Percentiles rank a stretch among this genome's conserved stretches.
phyloP scores from a whole-genome alignment of 164 flowering plant species.

The Tinospora cordifolia region DNA sequence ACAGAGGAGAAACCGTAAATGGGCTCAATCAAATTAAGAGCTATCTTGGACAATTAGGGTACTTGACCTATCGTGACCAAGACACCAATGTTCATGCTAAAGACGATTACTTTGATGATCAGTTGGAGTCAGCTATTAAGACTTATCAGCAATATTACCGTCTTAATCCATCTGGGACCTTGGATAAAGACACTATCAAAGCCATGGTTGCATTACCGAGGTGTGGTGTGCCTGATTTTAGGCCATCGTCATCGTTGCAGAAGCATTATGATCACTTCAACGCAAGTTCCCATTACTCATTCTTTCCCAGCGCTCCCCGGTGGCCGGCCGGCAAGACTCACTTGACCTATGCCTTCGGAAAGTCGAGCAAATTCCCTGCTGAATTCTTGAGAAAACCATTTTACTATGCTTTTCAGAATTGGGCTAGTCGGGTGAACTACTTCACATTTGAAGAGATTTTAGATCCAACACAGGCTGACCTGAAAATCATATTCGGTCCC shows the following conservation, averaged over 20 bases:
- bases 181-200: neutral
- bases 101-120: conserved; percentile 3
- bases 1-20: conserved; percentile 9
- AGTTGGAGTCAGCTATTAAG: conserved; percentile 3
- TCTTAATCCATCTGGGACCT: neutral
- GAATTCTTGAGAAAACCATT: neutral
- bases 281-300: no score
- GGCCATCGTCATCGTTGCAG: no score
- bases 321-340: conserved; percentile 10
- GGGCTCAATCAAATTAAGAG: conserved; percentile 10
- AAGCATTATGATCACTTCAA: no score
- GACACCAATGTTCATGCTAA: no score
- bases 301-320: neutral
- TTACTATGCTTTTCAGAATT: conserved; percentile 11
- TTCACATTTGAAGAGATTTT: conserved; percentile 17
- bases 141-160: conserved; percentile 6
- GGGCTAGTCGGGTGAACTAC: conserved; percentile 9
- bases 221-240: conserved; percentile 6
- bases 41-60: conserved; percentile 11
- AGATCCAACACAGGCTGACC: neutral
- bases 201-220: neutral
- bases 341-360: conserved; percentile 20
- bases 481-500: conserved; percentile 11
- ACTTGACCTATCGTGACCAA: neutral
- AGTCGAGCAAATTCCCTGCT: neutral